Percentiles rank a stretch among this genome's conserved stretches.
These are phyloP conservation scores for Trichoderma sp. DNA, from an alignment of 2,329 filamentous ascomycete species.

Conservation along the genomic window DNA sequence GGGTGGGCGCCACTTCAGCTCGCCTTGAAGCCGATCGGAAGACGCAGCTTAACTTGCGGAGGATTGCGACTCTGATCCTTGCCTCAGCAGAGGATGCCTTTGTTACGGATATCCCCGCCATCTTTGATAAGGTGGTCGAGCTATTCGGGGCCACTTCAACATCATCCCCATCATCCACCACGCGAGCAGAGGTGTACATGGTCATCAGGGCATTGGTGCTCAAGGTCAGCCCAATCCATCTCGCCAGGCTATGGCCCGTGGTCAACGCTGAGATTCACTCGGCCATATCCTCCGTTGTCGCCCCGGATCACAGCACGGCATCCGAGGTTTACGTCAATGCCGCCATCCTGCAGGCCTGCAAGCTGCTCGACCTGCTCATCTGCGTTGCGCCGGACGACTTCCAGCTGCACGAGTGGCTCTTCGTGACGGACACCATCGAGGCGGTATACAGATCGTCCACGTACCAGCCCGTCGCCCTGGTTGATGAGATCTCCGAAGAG, in stretches of 20 bases:
- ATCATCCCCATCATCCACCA: conserved; percentile 88
- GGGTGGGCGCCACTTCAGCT: conserved; percentile 93
- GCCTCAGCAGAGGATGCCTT: conserved; percentile 78
- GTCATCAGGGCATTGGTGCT: conserved; percentile 80
- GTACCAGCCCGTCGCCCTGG: conserved; percentile 72
- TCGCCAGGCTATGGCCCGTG: conserved; percentile 86
- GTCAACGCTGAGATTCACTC: conserved; percentile 84
- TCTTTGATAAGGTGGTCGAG: conserved; percentile 85
- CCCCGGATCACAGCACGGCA: conserved; percentile 62
- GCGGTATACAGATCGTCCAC: conserved; percentile 79
- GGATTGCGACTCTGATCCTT: conserved; percentile 77
- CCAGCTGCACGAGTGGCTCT: conserved; percentile 97
- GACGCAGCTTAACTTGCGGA: conserved; percentile 84
- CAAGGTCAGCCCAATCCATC: conserved; percentile 74
- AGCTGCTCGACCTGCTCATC: conserved; percentile 86
- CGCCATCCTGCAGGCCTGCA: conserved; percentile 86
- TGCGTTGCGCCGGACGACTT: conserved; percentile 91
- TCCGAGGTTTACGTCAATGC: conserved; percentile 75
- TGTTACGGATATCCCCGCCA: conserved; percentile 68
- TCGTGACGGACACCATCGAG: conserved; percentile 94
- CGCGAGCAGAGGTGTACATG: conserved; percentile 87
- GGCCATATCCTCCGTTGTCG: conserved; percentile 73
- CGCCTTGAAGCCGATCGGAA: conserved; percentile 92
- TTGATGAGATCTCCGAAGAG: conserved; percentile 81
- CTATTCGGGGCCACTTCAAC: conserved; percentile 79